A percentile compares a stretch with the other conserved stretches of the same genome.
Evolutionary conservation across 2,329 filamentous ascomycete genomes (phyloP).

Genomic region (Penicillium freii): DNA sequence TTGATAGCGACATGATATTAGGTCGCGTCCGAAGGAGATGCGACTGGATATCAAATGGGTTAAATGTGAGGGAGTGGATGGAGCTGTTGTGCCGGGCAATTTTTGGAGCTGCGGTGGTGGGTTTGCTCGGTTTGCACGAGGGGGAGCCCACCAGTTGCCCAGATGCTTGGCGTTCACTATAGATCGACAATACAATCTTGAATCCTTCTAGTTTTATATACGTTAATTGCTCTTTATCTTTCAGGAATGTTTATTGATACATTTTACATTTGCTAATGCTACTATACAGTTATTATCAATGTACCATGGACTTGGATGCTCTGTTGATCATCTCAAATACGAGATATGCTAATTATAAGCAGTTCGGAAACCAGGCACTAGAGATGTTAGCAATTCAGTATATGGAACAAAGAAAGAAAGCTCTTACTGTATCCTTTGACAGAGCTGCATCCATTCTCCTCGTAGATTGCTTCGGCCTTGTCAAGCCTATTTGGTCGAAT

Average conservation of each 20-base stretch:
- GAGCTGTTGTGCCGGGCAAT: constrained; percentile 36
- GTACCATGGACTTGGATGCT: background rate
- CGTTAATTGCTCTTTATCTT: background rate
- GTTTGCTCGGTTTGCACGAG: constrained; percentile 42
- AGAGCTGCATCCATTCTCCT: constrained; percentile 39
- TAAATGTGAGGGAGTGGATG: constrained; percentile 14
- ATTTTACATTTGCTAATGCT: background rate
- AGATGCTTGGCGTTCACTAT: constrained; percentile 9
- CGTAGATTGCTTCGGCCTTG: constrained; percentile 41
- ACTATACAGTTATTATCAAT: background rate
- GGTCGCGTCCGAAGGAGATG: constrained; percentile 24
- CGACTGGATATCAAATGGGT: constrained; percentile 20
- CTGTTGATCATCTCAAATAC: constrained; percentile 5
- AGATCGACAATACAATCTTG: background rate
- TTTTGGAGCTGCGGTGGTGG: constrained; percentile 37
- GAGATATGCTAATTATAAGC: constrained; percentile 14
- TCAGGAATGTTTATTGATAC: background rate
- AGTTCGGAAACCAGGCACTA: constrained; percentile 21
- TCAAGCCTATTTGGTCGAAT: constrained; percentile 33
- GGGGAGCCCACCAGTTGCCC: constrained; percentile 31
- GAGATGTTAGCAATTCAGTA: constrained; percentile 2
- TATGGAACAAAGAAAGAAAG: background rate
- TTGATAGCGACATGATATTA: constrained; percentile 77
- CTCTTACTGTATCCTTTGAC: constrained; percentile 32
- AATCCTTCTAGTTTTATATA: background rate